Percentiles rank a stretch among this genome's conserved stretches.
Conservation (phyloP, 2,329 filamentous ascomycete genomes). For the Diaporthe velutina region DNA sequence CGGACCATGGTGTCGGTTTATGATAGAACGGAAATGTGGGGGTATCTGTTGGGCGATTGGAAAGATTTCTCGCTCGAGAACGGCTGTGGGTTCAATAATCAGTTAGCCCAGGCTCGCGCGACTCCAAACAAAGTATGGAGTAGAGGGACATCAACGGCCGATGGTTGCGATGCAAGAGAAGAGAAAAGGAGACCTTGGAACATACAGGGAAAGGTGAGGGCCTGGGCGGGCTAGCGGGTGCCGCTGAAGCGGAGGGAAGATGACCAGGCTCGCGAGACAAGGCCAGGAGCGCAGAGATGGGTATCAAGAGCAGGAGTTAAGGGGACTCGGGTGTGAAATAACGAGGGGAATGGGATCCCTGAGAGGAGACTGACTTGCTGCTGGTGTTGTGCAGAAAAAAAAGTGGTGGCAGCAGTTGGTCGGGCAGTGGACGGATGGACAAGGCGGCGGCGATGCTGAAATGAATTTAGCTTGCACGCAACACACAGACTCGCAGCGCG, state of each 20-base stretch:
- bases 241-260: constrained; percentile 23
- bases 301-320: neutral
- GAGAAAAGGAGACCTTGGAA: neutral
- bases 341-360: neutral
- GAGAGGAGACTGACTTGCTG: constrained; percentile 17
- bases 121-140: neutral
- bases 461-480: constrained; percentile 30
- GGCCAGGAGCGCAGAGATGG: neutral
- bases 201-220: constrained; percentile 33
- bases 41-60: constrained; percentile 19
- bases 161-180: neutral
- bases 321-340: no score
- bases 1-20: constrained; percentile 73
- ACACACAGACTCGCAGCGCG: constrained; percentile 12
- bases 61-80: constrained; percentile 1
- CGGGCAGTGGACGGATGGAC: constrained; percentile 10
- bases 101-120: neutral
- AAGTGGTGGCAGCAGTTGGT: neutral
- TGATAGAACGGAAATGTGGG: constrained; percentile 25
- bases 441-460: constrained; percentile 16
- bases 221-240: constrained; percentile 17
- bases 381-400: constrained; percentile 11
- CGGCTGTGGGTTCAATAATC: neutral
- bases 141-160: neutral
- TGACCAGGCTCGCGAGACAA: neutral